Base-by-base conservation (phyloP, 331 rosid species). In the Arachis monticola region DNA sequence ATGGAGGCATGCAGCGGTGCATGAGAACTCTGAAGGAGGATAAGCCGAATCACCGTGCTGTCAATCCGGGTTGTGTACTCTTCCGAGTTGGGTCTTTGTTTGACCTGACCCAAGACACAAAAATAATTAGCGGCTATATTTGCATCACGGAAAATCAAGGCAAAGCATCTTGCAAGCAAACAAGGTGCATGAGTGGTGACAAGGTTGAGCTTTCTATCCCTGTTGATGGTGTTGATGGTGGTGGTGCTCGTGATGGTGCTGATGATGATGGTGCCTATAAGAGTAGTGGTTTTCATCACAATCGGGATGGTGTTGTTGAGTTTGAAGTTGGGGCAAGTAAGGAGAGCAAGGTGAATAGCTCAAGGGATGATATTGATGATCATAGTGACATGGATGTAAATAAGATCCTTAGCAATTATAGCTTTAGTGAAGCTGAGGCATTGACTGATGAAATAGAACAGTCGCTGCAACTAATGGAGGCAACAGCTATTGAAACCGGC, bases 401-500 rank as follows among this genome's bases (percentile, higher is more conserved):
- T 17, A 83, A 47, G 52, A 80, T 79, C 40, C 40, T 35, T 22
- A 85, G 87, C 80, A 91, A 85, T 78, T 87, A 73, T 59, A 87
- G 92, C 87, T 88, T 76, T 76, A 92, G 84, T 6, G 95, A 92
- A 13, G 97, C 96, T 27, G 99, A 95, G 85, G 99, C 97, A 77
- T 81, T 95, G 77, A 92, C 92, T 60, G 97, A 90, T 81, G 91
- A 86, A 82, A 89, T 95, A 59, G 81, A 89, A 67, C 85, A 85
- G 70, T 85, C 92, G 22, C 22, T 17, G 22, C 22, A 17, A 17
- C 22, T 17, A 17, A 17, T 17, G 22, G 22, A 17, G 22, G 22
- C 22, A 17, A 17, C 22, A 17, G 22, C 22, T 17, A 17, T 17
- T 17, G 22, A 17, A 17, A 17, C 22, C 22, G 22, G 22, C 22